Evolutionary conservation across 2,329 filamentous ascomycete species (phyloP).

Genomic region (Cylindrodendrum hubeiense): DNA sequence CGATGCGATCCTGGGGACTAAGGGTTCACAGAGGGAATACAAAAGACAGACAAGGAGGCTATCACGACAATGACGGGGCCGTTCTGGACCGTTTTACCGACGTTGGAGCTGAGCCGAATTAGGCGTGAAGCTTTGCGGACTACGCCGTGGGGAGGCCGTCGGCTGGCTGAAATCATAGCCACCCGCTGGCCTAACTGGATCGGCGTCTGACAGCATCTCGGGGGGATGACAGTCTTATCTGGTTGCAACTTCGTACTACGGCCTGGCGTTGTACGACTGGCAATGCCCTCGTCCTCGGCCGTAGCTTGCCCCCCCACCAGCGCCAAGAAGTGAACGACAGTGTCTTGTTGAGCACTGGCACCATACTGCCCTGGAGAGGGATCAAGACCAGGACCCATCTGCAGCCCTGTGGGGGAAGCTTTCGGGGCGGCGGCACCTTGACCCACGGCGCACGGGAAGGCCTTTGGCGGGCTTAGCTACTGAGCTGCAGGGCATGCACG

Average conservation of each 20-base stretch:
- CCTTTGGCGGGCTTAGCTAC: neutral
- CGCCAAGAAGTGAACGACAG: neutral
- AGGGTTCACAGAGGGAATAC: neutral
- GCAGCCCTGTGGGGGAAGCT: slow-evolving; percentile 24
- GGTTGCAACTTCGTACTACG: neutral
- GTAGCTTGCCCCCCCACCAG: neutral
- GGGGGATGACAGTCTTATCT: neutral
- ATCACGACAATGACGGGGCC: neutral
- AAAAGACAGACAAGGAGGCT: neutral
- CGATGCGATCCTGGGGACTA: neutral
- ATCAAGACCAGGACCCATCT: slow-evolving; percentile 11
- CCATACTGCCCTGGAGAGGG: neutral
- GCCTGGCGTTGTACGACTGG: neutral
- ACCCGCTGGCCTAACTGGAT: neutral
- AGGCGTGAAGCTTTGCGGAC: slow-evolving; percentile 9
- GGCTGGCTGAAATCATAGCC: slow-evolving; percentile 2
- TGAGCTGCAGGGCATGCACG: neutral
- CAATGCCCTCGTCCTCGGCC: neutral
- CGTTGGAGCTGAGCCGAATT: neutral
- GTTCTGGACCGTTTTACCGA: neutral
- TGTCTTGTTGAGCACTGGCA: neutral
- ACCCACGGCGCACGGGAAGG: slow-evolving; percentile 8
- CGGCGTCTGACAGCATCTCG: neutral
- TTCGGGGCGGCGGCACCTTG: slow-evolving; percentile 3
- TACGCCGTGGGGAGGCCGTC: slow-evolving; percentile 14